Evolutionary conservation across 2,329 filamentous ascomycete species (phyloP), one percentile per base, ranked within the genome.

Genomic region (Aspergillus sp.): DNA sequence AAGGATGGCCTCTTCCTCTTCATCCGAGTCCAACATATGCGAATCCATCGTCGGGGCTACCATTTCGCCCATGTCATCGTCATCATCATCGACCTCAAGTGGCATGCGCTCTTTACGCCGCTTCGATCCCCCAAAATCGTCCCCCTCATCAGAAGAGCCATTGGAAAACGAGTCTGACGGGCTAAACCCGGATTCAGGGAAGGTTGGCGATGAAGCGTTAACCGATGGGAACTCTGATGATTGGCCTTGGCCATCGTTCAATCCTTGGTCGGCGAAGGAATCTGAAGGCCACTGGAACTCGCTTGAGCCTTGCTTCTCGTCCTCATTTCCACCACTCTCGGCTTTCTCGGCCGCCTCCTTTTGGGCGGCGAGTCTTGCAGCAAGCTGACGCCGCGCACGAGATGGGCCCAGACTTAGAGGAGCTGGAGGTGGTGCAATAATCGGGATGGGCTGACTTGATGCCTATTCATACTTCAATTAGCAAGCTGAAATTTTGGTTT

Each of bases 351-450:
- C 75, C 6, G 81, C 76, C 63, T 86, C 88, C 64, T 87, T 85
- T 64, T 91, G 89, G 75, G 89, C 85, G 2, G 90, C 85, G 68
- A 98, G 82, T 12, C 93, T 87, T 12, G 90, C 90, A n/a, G 92
- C 93, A n/a, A 98, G 84, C 73, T 96, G 91, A 55, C 91, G 83
- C 51, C 93, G 87, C 7, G 93, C 93, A 52, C 93, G 87, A 7
- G 91, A 96, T 2, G 93, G 93, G 1, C 90, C 88, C 37, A 93
- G 87, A 72, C 93, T 95, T 68, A 96, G 81, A 12, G 92, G 91
- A 33, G 90, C 88, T 21, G 87, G 90, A n/a, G 89, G 88, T 1
- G 77, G 76, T 52, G 75, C 71, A 33, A 79, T 65, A 44, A 79
- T 76, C 15, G 73, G 79, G 62, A 75, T 77, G 51, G 71, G 77